Evolutionary conservation across 2,329 filamentous ascomycete genomes (phyloP), one percentile per base, ranked within the genome.

Genomic region (Penicillium sp.): DNA sequence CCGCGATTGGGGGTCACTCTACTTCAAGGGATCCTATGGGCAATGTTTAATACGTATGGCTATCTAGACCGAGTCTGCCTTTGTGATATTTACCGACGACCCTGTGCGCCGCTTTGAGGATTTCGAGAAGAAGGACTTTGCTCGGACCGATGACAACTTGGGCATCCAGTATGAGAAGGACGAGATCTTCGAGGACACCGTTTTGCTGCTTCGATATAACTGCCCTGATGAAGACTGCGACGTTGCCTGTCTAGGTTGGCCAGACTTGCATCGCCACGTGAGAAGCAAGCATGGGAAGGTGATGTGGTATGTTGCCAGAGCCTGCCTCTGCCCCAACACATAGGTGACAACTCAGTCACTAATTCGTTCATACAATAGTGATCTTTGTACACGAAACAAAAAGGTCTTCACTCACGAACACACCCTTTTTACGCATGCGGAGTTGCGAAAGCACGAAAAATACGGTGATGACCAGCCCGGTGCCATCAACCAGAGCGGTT

Each of bases 371-470:
- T 42, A 18, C 9, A 12, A 23, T 39, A 81, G 89, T 72, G 90
- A 96, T 71, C 79, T 96, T 10, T 96, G 92, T 73, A 89, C 92
- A 6, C 81, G 91, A 54, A 92, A 96, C 77, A 99, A 99, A 75
- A 96, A 96, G 68, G 91, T 96, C 31, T 99, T 99, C 65, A 96
- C 94, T 1, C 94, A 99, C 74, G 94, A 99, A 73, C 94, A 99
- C 69, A 90, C 95, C 58, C 81, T 99, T 1, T 97, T 96, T 70
- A 87, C 89, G 0, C 82, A 85, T 56, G 83, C 86, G 58, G 90
- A 93, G 62, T 79, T 97, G 45, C 85, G 89, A 61, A 88, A 85
- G 65, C 94, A 99, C 71, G 95, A 97, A 81, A 88, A 85, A 57
- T 85, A 87, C 58, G 94, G 94, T 52, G 94, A 99, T 66, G 90